phyloP scores from a whole-genome alignment of 2,329 filamentous ascomycete species.

The Diaporthe sp. region DNA sequence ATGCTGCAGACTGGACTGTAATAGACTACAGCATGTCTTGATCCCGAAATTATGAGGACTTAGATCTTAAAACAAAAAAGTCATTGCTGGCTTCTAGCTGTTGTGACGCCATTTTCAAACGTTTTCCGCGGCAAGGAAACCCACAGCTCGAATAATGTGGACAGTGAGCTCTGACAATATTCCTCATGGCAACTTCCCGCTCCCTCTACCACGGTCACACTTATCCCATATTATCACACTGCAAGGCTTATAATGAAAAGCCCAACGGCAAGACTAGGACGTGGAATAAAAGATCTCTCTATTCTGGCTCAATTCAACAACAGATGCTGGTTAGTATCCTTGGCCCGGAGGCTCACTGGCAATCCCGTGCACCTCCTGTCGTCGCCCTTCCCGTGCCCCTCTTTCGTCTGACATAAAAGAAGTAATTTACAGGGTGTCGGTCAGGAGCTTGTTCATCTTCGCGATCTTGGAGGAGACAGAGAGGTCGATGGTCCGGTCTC shows the following conservation, averaged over 20 bases:
- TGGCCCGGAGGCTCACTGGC: conserved; percentile 15
- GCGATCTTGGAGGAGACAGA: conserved; percentile 94
- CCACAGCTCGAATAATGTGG: not conserved
- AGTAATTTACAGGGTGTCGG: conserved; percentile 88
- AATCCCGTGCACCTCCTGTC: conserved; percentile 18
- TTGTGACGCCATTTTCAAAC: not conserved
- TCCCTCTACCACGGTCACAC: not conserved
- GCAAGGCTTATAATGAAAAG: not conserved
- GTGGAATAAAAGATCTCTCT: conserved; percentile 29
- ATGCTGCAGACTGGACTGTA: conserved; percentile 30
- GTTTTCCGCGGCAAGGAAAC: not conserved
- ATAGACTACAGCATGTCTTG: conserved; percentile 5
- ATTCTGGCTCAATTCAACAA: conserved; percentile 27
- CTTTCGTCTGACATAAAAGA: conserved; percentile 33
- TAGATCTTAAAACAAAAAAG: conserved; percentile 14
- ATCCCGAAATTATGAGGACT: not conserved
- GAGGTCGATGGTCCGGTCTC: conserved; percentile 97
- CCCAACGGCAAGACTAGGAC: not conserved
- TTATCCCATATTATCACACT: not conserved
- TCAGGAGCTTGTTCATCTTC: conserved; percentile 99
- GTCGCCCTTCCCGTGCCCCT: not conserved
- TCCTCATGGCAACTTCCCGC: no score
- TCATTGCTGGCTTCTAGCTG: not conserved
- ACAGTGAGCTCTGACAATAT: not conserved
- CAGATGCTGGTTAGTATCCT: conserved; percentile 38